A percentile compares a stretch with the other conserved stretches of the same genome.
These are phyloP conservation scores for Leucosporidium scottii DNA, from an alignment of 768 basidiomycete species.

Conservation along the genomic window DNA sequence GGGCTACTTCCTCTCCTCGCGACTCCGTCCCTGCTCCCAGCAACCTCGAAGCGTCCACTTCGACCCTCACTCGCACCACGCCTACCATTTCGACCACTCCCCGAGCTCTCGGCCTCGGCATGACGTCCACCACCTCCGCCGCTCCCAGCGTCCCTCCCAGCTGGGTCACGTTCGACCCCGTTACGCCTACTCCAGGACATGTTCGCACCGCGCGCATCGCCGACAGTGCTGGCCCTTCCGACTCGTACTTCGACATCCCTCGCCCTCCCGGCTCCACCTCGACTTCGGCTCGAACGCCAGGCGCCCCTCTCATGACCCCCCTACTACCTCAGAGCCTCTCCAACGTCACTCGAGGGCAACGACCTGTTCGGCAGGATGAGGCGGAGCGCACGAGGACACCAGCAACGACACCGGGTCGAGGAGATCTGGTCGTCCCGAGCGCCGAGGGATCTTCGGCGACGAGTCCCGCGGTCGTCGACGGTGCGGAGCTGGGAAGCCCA, in stretches of 20 bases:
- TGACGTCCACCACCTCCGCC: neutral
- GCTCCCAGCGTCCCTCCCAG: neutral
- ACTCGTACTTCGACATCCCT: constrained; percentile 34
- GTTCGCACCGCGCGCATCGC: constrained; percentile 20
- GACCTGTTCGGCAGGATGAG: constrained; percentile 33
- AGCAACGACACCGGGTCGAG: constrained; percentile 12
- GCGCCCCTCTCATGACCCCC: constrained; percentile 14
- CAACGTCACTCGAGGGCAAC: constrained; percentile 20
- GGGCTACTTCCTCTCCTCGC: neutral
- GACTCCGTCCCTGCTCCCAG: constrained; percentile 20
- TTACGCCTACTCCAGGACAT: constrained; percentile 30
- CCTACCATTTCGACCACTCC: constrained; percentile 20
- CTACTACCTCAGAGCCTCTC: constrained; percentile 19
- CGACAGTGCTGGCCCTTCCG: constrained; percentile 2
- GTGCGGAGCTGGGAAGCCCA: neutral
- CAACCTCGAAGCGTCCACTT: constrained; percentile 19
- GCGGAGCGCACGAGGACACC: neutral
- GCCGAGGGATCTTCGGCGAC: too few species aligned
- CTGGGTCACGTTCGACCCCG: constrained; percentile 31
- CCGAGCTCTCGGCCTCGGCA: neutral
- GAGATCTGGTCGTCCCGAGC: neutral
- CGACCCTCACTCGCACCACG: constrained; percentile 2
- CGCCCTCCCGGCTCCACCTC: neutral
- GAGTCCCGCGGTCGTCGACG: neutral
- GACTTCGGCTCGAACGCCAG: constrained; percentile 9